These are phyloP conservation scores for Rhododendron henanense DNA, from an alignment of 148 eudicot species.

Conservation along the genomic window DNA sequence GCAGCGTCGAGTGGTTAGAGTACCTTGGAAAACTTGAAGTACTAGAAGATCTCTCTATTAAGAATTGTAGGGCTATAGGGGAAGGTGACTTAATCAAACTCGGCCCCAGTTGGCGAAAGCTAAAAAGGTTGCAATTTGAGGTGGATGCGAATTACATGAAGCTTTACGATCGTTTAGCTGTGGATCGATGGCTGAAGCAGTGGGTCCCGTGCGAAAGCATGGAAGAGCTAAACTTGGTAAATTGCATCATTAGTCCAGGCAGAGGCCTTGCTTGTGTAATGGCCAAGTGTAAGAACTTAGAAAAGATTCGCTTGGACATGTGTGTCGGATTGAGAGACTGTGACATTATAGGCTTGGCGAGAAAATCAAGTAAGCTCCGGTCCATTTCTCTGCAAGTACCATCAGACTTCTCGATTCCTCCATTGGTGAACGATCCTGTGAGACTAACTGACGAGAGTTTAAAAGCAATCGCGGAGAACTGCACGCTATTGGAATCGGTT, in stretches of 20 bases:
- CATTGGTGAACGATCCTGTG: constrained; percentile 50
- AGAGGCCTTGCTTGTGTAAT: constrained; percentile 87
- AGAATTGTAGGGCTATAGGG: constrained; percentile 82
- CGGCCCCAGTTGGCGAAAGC: constrained; percentile 62
- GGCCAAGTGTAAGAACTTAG: constrained; percentile 64
- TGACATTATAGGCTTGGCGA: constrained; percentile 66
- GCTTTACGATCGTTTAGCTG: constrained; percentile 60
- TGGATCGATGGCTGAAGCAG: constrained; percentile 75
- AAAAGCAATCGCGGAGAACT: constrained; percentile 60
- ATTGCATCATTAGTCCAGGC: constrained; percentile 78
- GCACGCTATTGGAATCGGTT: constrained; percentile 57
- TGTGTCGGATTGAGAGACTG: constrained; percentile 77
- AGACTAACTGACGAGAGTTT: constrained; percentile 73
- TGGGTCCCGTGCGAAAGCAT: constrained; percentile 67
- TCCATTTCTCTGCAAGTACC: constrained; percentile 68
- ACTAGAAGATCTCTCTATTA: constrained; percentile 60
- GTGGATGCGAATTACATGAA: constrained; percentile 88
- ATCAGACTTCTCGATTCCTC: constrained; percentile 67
- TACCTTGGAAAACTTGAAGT: constrained; percentile 69
- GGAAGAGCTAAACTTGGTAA: constrained; percentile 62
- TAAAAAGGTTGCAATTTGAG: constrained; percentile 65
- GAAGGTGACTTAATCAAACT: constrained; percentile 83
- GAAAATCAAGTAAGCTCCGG: constrained; percentile 46
- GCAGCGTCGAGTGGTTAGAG: constrained; percentile 78
- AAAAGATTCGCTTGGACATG: constrained; percentile 69